A percentile compares a stretch with the other conserved stretches of the same genome.
These are phyloP conservation scores for Rhinocladiella mackenziei DNA, from an alignment of 2,329 filamentous ascomycete genomes.

Conservation along the genomic window DNA sequence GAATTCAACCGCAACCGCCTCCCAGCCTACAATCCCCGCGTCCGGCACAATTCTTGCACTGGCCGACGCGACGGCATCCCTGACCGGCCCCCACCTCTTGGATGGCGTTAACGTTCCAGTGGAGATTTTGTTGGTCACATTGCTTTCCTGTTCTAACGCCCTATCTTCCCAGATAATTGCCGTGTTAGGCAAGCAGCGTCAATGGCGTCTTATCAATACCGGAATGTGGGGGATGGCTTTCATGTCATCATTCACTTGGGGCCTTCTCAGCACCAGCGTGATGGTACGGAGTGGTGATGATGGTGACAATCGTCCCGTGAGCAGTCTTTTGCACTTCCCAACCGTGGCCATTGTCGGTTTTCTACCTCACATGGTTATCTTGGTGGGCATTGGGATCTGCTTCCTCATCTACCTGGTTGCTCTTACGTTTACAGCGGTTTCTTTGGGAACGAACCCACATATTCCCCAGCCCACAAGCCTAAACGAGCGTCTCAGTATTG, in stretches of 20 bases:
- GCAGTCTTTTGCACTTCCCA: conserved; percentile 75
- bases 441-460: conserved; percentile 50
- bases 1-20: conserved; percentile 34
- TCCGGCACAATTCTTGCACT: conserved; percentile 38
- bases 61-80: conserved; percentile 24
- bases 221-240: conserved; percentile 87
- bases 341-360: conserved; percentile 95
- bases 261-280: conserved; percentile 53
- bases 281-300: conserved; percentile 27
- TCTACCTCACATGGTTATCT: conserved; percentile 84
- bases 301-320: conserved; percentile 33
- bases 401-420: conserved; percentile 72
- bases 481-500: conserved; percentile 61
- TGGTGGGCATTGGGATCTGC: conserved; percentile 73
- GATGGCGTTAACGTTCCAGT: conserved; percentile 81
- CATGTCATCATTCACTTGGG: conserved; percentile 79
- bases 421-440: conserved; percentile 68
- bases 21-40: conserved; percentile 37
- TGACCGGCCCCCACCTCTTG: conserved; percentile 56
- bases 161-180: conserved; percentile 79
- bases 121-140: conserved; percentile 78
- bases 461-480: conserved; percentile 45
- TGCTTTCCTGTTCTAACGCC: conserved; percentile 87
- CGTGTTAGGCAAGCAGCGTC: conserved; percentile 72
- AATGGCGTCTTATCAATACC: conserved; percentile 78